These are phyloP conservation scores for Carex sylvatica DNA, from an alignment of 202 grass and related monocot species.

Conservation along the genomic window DNA sequence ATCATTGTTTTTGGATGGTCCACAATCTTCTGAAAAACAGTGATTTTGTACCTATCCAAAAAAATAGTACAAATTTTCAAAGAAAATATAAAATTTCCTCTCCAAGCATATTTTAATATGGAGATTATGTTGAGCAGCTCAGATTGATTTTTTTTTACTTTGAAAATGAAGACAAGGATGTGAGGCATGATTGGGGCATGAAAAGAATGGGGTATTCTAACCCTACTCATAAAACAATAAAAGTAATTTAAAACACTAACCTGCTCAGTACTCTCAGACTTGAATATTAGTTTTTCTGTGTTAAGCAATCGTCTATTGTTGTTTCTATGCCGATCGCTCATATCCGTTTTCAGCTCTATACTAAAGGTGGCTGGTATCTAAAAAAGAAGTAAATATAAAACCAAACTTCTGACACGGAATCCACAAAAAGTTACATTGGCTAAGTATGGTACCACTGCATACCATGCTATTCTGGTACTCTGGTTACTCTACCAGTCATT, in stretches of 20 bases:
- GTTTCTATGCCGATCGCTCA: constrained; percentile 21
- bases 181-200: no score
- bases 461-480: neutral
- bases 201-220: no score
- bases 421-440: neutral
- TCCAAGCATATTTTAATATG: no score
- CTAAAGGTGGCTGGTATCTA: constrained; percentile 86
- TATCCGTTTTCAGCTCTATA: constrained; percentile 40
- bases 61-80: no score
- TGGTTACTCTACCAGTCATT: neutral
- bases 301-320: constrained; percentile 89
- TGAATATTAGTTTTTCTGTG: constrained; percentile 89
- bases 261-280: constrained; percentile 43
- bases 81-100: no score
- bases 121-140: no score
- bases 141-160: no score
- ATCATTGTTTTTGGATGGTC: no score
- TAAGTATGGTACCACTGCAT: neutral
- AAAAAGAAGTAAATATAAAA: neutral
- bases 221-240: neutral
- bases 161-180: no score
- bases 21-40: no score
- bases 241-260: constrained; percentile 26
- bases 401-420: neutral
- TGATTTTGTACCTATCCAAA: no score